A percentile compares a stretch with the other conserved stretches of the same genome.
phyloP scores from a whole-genome alignment of 2,329 filamentous ascomycete species.

The Cytospora mali region DNA sequence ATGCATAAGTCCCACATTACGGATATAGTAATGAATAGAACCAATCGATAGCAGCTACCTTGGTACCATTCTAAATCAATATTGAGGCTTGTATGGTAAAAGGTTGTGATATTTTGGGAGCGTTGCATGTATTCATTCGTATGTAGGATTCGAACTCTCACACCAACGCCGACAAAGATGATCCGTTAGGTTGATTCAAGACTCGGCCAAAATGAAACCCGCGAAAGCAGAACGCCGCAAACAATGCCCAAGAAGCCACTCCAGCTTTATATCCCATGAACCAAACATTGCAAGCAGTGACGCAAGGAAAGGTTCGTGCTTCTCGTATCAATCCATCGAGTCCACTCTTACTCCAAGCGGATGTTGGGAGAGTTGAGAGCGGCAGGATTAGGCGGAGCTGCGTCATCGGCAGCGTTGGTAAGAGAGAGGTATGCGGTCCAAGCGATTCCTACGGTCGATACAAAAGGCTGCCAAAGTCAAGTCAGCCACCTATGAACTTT shows the following conservation, averaged over 20 bases:
- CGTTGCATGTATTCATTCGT: not conserved
- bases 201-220: not conserved
- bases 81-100: not conserved
- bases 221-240: slow-evolving; percentile 16
- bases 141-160: not conserved
- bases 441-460: slow-evolving; percentile 91
- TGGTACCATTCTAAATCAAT: not conserved
- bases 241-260: slow-evolving; percentile 16
- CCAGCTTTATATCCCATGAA: slow-evolving; percentile 8
- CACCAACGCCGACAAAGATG: slow-evolving; percentile 12
- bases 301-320: not conserved
- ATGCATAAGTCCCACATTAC: not conserved
- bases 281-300: not conserved
- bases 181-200: not conserved
- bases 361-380: slow-evolving; percentile 40
- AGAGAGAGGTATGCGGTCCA: slow-evolving; percentile 98
- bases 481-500: slow-evolving; percentile 15
- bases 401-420: slow-evolving; percentile 82
- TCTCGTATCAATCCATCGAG: not conserved
- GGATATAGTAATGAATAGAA: not conserved
- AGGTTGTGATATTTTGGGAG: not conserved
- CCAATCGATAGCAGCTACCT: not conserved
- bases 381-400: slow-evolving; percentile 38
- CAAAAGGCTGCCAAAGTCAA: slow-evolving; percentile 72
- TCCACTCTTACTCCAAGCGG: slow-evolving; percentile 37